Conservation (phyloP, 176 grass and related monocot genomes). For the Avena atlantica region DNA sequence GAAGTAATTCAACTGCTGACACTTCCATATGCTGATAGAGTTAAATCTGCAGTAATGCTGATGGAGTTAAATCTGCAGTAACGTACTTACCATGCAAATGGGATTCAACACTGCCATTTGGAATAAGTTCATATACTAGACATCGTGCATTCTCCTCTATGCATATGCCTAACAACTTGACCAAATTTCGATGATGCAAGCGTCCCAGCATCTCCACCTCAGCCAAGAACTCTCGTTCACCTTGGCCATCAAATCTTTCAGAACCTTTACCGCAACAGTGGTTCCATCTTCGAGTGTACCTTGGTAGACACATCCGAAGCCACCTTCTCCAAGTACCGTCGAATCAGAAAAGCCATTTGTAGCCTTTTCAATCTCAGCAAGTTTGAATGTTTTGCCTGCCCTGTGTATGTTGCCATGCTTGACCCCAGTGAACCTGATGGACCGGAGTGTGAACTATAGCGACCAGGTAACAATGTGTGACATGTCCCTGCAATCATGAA, state of each 20-base stretch:
- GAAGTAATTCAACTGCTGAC: slow-evolving; percentile 28
- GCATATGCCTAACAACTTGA: slow-evolving; percentile 95
- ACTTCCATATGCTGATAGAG: slow-evolving; percentile 31
- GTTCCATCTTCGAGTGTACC: slow-evolving; percentile 83
- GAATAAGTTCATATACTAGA: slow-evolving; percentile 94
- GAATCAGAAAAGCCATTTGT: slow-evolving; percentile 81
- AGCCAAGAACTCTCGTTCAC: slow-evolving; percentile 88
- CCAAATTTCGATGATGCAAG: slow-evolving; percentile 96
- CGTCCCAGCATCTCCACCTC: slow-evolving; percentile 98
- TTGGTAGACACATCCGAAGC: slow-evolving; percentile 89
- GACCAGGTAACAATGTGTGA: slow-evolving; percentile 57
- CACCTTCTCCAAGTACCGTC: slow-evolving; percentile 91
- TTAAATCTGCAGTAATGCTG: too few relatives aligned
- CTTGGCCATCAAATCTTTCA: slow-evolving; percentile 82
- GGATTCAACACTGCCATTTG: slow-evolving; percentile 96
- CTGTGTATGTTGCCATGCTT: slow-evolving; percentile 72
- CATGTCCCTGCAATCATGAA: slow-evolving; percentile 61
- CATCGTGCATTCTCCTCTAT: slow-evolving; percentile 81
- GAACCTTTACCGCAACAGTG: slow-evolving; percentile 86
- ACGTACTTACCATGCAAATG: slow-evolving; percentile 88
- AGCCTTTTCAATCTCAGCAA: slow-evolving; percentile 76
- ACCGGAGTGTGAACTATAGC: slow-evolving; percentile 70
- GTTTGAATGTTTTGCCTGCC: slow-evolving; percentile 75
- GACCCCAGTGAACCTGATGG: slow-evolving; percentile 79
- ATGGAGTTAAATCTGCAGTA: slow-evolving; percentile 32